These are phyloP conservation scores for Clohesyomyces aquaticus DNA, from an alignment of 495 filamentous ascomycete genomes.

Conservation along the genomic window DNA sequence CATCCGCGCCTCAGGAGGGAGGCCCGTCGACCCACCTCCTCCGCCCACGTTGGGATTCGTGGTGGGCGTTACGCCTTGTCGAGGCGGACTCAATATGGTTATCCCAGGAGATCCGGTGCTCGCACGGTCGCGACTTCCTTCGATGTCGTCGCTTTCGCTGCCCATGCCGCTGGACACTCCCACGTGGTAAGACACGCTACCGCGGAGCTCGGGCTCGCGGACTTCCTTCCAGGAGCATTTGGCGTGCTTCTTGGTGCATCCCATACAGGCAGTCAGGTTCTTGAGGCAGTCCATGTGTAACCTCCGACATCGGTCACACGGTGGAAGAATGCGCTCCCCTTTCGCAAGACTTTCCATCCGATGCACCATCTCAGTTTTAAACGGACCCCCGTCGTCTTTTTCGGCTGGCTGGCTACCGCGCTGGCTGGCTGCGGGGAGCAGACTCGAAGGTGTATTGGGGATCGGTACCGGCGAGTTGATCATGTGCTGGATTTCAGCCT, in stretches of 20 bases:
- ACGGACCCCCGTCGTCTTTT: conserved; percentile 64
- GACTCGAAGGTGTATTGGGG: conserved; percentile 35
- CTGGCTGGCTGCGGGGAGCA: conserved; percentile 56
- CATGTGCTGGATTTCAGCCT: conserved; percentile 28
- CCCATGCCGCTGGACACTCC: conserved; percentile 11
- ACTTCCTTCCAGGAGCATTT: conserved; percentile 82
- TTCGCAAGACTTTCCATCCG: conserved; percentile 75
- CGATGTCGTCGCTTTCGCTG: conserved; percentile 28
- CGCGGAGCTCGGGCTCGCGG: conserved; percentile 66
- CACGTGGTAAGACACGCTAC: conserved; percentile 6
- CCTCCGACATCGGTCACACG: conserved; percentile 81
- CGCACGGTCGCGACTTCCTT: conserved; percentile 5
- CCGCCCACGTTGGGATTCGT: not conserved
- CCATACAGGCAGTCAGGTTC: conserved; percentile 81
- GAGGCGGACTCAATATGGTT: conserved; percentile 3
- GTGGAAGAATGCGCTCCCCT: conserved; percentile 72
- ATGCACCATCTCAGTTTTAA: conserved; percentile 67
- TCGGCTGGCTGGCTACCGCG: conserved; percentile 46
- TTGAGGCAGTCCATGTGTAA: conserved; percentile 81
- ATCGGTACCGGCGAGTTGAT: conserved; percentile 39
- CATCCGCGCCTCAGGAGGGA: not conserved
- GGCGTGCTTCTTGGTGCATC: conserved; percentile 86
- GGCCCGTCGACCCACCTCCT: not conserved
- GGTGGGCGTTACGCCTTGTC: conserved; percentile 6
- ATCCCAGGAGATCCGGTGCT: conserved; percentile 22